These are phyloP conservation scores for Pythium rishiriense DNA, from an alignment of 352 stramenopile genomes.

Conservation along the genomic window DNA sequence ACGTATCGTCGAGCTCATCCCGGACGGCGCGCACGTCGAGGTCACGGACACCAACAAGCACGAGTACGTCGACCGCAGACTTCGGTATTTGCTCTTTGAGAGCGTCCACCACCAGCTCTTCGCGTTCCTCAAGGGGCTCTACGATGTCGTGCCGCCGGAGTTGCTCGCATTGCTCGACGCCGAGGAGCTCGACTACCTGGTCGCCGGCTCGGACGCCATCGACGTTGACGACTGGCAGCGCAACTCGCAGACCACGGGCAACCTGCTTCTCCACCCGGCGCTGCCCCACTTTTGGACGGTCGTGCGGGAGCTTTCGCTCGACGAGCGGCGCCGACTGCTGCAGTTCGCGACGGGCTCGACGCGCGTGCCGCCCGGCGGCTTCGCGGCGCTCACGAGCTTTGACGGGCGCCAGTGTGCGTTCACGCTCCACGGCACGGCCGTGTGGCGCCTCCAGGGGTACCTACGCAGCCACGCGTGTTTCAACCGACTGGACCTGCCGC, in stretches of 20 bases:
- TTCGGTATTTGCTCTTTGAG: conserved; percentile 93
- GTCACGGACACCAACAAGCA: conserved; percentile 89
- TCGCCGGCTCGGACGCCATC: conserved; percentile 89
- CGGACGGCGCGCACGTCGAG: conserved; percentile 51
- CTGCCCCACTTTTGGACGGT: conserved; percentile 32
- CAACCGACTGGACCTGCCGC: conserved; percentile 91
- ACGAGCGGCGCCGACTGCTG: conserved; percentile 33
- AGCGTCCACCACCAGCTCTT: conserved; percentile 88
- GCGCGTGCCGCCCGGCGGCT: conserved; percentile 14
- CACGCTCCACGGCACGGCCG: conserved; percentile 28
- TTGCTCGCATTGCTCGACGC: conserved; percentile 91
- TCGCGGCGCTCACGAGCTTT: conserved; percentile 17
- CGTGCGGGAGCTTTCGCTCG: conserved; percentile 47
- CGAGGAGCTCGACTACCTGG: conserved; percentile 91
- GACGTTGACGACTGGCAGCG: conserved; percentile 90
- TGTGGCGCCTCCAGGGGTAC: not conserved
- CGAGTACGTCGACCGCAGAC: conserved; percentile 90
- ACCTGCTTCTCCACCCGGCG: conserved; percentile 1
- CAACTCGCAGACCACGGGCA: conserved; percentile 41
- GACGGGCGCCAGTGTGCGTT: conserved; percentile 10
- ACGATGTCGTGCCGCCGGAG: conserved; percentile 91
- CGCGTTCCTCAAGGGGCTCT: conserved; percentile 93
- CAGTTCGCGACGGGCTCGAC: conserved; percentile 32
- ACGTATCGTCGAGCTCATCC: conserved; percentile 53
- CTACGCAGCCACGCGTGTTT: conserved; percentile 40